These are phyloP conservation scores for Trichosporon sp. DNA, from an alignment of 1,284 basidiomycete genomes.

Conservation along the genomic window DNA sequence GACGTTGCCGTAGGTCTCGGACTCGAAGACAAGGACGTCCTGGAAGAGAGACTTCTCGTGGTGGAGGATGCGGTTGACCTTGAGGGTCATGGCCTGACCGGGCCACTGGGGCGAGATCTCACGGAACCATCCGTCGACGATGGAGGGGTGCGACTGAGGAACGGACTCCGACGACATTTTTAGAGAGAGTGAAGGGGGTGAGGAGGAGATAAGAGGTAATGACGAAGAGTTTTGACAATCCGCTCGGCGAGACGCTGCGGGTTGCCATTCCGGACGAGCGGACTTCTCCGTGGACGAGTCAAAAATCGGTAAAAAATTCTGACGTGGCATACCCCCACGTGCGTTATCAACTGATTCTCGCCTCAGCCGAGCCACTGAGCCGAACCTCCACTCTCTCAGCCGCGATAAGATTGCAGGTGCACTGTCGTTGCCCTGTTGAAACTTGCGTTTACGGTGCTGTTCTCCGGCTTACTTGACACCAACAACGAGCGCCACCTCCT, in stretches of 20 bases:
- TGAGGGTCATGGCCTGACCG: conserved; percentile 89
- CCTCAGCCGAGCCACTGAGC: neutral
- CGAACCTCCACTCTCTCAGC: neutral
- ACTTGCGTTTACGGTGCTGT: no score
- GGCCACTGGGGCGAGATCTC: conserved; percentile 98
- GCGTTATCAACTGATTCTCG: neutral
- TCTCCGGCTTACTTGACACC: no score
- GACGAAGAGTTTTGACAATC: neutral
- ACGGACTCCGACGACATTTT: conserved; percentile 30
- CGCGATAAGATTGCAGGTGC: neutral
- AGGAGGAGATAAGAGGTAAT: neutral
- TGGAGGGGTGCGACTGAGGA: conserved; percentile 40
- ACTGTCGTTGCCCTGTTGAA: no score
- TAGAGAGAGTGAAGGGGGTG: neutral
- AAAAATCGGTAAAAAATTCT: neutral
- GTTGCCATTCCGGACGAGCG: neutral
- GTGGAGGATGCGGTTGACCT: conserved; percentile 93
- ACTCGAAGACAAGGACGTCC: conserved; percentile 94
- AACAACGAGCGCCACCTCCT: no score
- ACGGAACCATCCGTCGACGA: conserved; percentile 84
- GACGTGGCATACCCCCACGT: conserved; percentile 1
- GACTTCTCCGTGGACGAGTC: conserved; percentile 1
- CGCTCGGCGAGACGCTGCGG: conserved; percentile 1
- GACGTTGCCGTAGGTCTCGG: conserved; percentile 91
- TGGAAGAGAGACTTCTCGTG: conserved; percentile 81